These are phyloP conservation scores for Apostasia shenzhenica DNA, from an alignment of 106 monocot genomes.

Conservation along the genomic window DNA sequence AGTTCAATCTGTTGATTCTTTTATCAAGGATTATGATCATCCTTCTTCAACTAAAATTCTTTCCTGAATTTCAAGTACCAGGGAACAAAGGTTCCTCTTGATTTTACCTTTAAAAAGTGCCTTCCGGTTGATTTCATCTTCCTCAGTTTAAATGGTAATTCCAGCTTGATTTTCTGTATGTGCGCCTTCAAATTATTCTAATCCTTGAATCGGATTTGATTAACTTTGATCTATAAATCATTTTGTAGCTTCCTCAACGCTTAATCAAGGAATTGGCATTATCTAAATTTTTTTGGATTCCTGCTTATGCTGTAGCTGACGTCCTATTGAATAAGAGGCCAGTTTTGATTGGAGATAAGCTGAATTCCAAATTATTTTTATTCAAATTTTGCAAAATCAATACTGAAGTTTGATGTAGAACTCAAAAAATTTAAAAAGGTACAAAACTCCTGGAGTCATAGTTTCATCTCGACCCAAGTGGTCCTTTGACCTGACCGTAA, in stretches of 20 bases:
- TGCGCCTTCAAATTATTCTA: not conserved
- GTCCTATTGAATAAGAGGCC: too few relatives aligned
- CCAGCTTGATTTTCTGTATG: not conserved
- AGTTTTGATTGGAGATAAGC: too few relatives aligned
- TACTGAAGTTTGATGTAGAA: too few relatives aligned
- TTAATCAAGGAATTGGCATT: not conserved
- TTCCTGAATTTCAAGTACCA: constrained; percentile 45
- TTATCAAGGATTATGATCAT: constrained; percentile 16
- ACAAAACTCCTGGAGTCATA: too few relatives aligned
- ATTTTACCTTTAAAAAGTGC: constrained; percentile 80
- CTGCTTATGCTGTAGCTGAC: too few relatives aligned
- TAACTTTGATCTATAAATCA: not conserved
- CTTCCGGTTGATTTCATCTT: constrained; percentile 66
- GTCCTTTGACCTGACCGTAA: too few relatives aligned
- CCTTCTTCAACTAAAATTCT: constrained; percentile 23
- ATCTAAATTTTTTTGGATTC: too few relatives aligned
- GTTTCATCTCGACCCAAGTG: too few relatives aligned
- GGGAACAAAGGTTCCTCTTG: constrained; percentile 61
- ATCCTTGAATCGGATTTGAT: not conserved
- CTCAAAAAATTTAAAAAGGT: too few relatives aligned
- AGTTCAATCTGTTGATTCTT: constrained; percentile 17
- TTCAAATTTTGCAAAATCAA: too few relatives aligned
- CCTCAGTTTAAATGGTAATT: constrained; percentile 85
- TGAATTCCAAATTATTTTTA: too few relatives aligned
- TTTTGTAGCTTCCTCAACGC: not conserved